Percentiles rank a stretch among this genome's conserved stretches.
phyloP scores from a whole-genome alignment of 192 early-diverging fungal genomes.

The Linnemannia exigua region DNA sequence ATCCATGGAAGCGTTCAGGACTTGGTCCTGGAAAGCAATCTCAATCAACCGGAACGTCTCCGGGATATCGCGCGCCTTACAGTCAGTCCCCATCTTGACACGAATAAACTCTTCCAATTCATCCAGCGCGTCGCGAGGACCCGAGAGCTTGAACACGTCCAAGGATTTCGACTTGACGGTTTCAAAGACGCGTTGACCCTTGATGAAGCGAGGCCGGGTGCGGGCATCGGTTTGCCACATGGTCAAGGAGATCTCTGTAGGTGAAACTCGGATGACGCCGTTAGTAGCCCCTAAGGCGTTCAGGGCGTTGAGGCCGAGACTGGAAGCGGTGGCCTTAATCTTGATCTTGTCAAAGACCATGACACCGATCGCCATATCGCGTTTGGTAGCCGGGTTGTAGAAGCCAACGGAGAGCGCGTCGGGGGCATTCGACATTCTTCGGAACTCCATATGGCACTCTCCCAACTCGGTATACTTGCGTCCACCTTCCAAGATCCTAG shows the following conservation, averaged over 20 bases:
- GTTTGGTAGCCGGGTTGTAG: conserved; percentile 42
- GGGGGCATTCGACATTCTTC: conserved; percentile 42
- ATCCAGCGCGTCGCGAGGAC: conserved; percentile 25
- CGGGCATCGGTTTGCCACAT: conserved; percentile 45
- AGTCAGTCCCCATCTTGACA: conserved; percentile 36
- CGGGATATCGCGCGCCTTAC: conserved; percentile 22
- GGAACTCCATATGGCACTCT: conserved; percentile 46
- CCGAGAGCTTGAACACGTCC: conserved; percentile 43
- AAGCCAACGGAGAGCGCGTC: conserved; percentile 41
- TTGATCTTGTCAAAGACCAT: conserved; percentile 36
- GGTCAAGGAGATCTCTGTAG: conserved; percentile 29
- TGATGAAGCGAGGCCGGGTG: conserved; percentile 15
- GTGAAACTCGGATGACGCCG: conserved; percentile 24
- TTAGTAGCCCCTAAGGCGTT: conserved; percentile 24
- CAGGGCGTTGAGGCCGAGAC: conserved; percentile 15
- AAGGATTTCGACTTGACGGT: conserved; percentile 35
- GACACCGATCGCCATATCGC: conserved; percentile 36
- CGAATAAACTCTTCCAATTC: conserved; percentile 46
- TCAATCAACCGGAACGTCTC: conserved; percentile 32
- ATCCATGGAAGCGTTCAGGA: not conserved
- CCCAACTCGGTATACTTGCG: conserved; percentile 36
- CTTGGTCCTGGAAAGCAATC: conserved; percentile 31
- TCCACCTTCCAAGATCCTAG: conserved; percentile 13
- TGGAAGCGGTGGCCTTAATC: conserved; percentile 19
- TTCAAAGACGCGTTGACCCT: conserved; percentile 26